Conservation (phyloP, 805 yeast species). For the Kuraishia hungarica region DNA sequence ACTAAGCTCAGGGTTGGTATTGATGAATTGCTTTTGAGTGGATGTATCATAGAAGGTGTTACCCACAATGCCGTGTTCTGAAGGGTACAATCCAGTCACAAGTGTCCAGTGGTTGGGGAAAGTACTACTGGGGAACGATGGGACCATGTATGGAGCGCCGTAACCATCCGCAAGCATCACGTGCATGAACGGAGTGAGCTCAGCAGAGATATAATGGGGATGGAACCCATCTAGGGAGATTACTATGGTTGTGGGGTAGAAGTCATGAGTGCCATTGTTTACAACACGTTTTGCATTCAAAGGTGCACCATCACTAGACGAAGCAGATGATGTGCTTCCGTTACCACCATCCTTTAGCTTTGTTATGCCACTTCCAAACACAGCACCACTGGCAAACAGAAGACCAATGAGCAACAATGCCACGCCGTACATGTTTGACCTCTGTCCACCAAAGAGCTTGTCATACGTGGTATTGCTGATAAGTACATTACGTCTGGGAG, state of each 20-base stretch:
- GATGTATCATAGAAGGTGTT: slow-evolving; percentile 68
- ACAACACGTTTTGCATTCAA: slow-evolving; percentile 14
- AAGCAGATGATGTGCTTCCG: not conserved
- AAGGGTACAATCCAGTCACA: slow-evolving; percentile 79
- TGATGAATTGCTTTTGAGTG: slow-evolving; percentile 47
- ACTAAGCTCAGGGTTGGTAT: slow-evolving; percentile 46
- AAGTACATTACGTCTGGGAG: slow-evolving; percentile 1
- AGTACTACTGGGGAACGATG: slow-evolving; percentile 83
- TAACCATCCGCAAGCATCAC: slow-evolving; percentile 39
- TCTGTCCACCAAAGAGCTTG: not conserved
- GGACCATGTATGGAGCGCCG: slow-evolving; percentile 77
- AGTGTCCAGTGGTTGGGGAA: slow-evolving; percentile 91
- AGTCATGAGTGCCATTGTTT: slow-evolving; percentile 58
- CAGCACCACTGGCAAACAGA: slow-evolving; percentile 5
- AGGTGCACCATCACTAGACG: not conserved
- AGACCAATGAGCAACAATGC: slow-evolving; percentile 3
- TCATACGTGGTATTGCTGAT: not conserved
- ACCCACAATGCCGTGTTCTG: slow-evolving; percentile 81
- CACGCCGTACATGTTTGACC: not conserved
- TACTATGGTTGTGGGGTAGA: slow-evolving; percentile 72
- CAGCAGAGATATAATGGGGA: slow-evolving; percentile 69
- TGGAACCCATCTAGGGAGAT: slow-evolving; percentile 87
- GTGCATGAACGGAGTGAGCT: slow-evolving; percentile 65
- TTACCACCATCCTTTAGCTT: not conserved
- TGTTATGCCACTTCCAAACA: slow-evolving; percentile 3